phyloP scores from a whole-genome alignment of 495 filamentous ascomycete genomes.

The Podospora sp. region DNA sequence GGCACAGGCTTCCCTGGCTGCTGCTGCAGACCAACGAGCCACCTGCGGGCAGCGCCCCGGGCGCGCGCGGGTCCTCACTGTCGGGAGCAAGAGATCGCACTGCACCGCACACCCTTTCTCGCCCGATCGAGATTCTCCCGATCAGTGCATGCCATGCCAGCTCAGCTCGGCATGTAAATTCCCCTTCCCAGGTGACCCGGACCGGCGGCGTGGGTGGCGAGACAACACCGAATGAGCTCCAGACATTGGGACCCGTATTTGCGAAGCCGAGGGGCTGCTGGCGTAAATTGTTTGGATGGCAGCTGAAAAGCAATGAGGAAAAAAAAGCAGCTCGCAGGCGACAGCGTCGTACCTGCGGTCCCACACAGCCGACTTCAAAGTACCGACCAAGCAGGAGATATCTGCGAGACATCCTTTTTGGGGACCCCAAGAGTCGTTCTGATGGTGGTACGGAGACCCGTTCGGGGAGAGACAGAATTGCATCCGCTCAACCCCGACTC shows the following conservation, averaged over 20 bases:
- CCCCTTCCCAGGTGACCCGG: slow-evolving; percentile 4
- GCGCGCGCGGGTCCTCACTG: not conserved
- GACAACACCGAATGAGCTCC: not conserved
- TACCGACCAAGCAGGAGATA: slow-evolving; percentile 8
- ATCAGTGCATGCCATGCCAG: not conserved
- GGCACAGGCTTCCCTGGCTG: not conserved
- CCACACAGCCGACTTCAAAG: not conserved
- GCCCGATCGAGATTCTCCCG: slow-evolving; percentile 12
- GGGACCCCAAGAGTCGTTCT: not conserved
- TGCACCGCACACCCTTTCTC: not conserved
- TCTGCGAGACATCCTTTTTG: slow-evolving; percentile 9
- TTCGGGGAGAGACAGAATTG: slow-evolving; percentile 10
- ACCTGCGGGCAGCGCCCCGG: not conserved
- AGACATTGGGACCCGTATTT: not conserved
- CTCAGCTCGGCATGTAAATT: slow-evolving; percentile 16
- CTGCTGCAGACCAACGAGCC: not conserved
- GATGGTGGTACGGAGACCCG: not conserved
- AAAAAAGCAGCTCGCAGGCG: not conserved
- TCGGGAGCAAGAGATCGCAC: slow-evolving; percentile 4
- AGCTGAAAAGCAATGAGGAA: not conserved
- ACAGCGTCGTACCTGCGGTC: slow-evolving; percentile 2
- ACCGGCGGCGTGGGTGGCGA: slow-evolving; percentile 2
- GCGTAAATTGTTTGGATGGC: slow-evolving; percentile 4
- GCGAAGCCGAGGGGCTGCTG: not conserved
- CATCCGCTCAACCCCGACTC: slow-evolving; percentile 20